Conservation (phyloP, 73 alveolate species). For the Symbiodinium pilosum region DNA sequence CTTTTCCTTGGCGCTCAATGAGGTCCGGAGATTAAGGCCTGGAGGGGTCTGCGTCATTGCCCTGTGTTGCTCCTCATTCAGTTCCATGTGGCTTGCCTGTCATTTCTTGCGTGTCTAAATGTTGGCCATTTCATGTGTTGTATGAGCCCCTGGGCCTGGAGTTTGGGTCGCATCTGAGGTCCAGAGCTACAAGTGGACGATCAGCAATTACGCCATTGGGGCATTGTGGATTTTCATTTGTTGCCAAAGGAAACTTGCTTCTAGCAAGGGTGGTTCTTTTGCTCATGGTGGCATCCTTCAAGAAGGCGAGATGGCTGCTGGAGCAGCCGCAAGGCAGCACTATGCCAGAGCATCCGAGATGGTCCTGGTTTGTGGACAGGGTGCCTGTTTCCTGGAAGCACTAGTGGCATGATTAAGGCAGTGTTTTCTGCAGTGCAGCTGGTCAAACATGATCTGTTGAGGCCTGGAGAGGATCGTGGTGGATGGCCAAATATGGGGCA, state of each 20-base stretch:
- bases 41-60: not conserved
- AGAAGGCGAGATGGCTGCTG: not conserved
- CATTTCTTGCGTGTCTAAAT: no score
- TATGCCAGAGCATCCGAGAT: not conserved
- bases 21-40: not conserved
- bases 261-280: not conserved
- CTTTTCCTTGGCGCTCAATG: not conserved
- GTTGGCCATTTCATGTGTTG: not conserved
- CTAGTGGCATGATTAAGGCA: not conserved
- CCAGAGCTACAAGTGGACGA: not conserved
- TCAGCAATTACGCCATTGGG: not conserved
- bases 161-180: not conserved
- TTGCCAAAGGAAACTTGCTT: not conserved
- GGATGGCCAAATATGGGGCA: not conserved
- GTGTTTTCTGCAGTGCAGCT: not conserved
- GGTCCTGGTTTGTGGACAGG: not conserved
- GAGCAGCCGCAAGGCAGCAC: not conserved
- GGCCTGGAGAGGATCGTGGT: not conserved
- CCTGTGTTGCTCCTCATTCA: not conserved
- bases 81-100: not conserved
- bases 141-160: not conserved
- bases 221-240: not conserved
- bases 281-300: not conserved
- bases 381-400: not conserved
- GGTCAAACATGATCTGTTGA: not conserved